Conservation (phyloP, 768 basidiomycete species). For the Hortiboletus flavorubellus region DNA sequence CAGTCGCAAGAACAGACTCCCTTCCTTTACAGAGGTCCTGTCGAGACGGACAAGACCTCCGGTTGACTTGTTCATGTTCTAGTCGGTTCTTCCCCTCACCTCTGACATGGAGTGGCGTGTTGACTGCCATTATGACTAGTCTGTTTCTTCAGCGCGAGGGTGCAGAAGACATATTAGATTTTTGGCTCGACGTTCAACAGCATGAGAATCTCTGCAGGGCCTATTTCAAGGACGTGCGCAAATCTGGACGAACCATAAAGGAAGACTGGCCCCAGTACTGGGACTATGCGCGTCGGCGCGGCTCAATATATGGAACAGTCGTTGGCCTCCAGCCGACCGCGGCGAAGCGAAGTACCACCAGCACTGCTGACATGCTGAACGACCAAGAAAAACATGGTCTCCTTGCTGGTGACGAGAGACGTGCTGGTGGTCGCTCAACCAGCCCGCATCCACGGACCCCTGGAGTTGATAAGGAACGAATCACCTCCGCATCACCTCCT, state of each 20-base stretch:
- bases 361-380: slow-evolving; percentile 66
- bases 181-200: slow-evolving; percentile 99
- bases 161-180: slow-evolving; percentile 94
- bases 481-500: slow-evolving; percentile 45
- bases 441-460: slow-evolving; percentile 53
- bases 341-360: slow-evolving; percentile 77
- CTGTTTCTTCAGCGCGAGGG: slow-evolving; percentile 95
- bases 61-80: slow-evolving; percentile 98
- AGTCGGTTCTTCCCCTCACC: slow-evolving; percentile 53
- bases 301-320: slow-evolving; percentile 90
- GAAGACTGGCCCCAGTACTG: slow-evolving; percentile 99
- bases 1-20: slow-evolving; percentile 71
- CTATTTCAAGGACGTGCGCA: slow-evolving; percentile 98
- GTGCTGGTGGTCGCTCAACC: slow-evolving; percentile 52
- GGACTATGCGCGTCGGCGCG: slow-evolving; percentile 87
- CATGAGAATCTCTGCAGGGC: slow-evolving; percentile 98
- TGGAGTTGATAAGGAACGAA: slow-evolving; percentile 33
- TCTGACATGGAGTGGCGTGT: neutral
- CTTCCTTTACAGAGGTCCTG: slow-evolving; percentile 89
- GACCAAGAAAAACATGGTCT: slow-evolving; percentile 72
- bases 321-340: slow-evolving; percentile 64
- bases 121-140: slow-evolving; percentile 40
- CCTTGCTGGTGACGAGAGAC: slow-evolving; percentile 40
- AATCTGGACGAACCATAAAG: slow-evolving; percentile 87
- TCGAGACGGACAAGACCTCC: slow-evolving; percentile 89